These are phyloP conservation scores for Fusarium sp. DNA, from an alignment of 2,329 filamentous ascomycete species.

Conservation along the genomic window DNA sequence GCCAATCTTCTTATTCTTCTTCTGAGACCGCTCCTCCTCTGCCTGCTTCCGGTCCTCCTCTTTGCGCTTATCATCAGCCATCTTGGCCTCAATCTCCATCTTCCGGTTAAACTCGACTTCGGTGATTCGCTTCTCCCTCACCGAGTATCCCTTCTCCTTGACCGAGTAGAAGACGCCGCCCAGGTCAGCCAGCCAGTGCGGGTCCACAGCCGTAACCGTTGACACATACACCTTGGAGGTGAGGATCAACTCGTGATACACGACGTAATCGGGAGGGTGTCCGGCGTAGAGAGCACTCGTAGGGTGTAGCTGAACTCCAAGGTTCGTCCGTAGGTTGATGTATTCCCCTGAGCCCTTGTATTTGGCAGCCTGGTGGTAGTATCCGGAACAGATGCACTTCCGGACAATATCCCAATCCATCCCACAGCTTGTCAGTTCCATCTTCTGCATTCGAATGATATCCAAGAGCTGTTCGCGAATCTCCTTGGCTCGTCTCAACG, in stretches of 20 bases:
- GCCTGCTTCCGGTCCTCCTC: conserved; percentile 65
- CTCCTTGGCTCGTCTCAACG: conserved; percentile 87
- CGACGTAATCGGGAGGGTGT: conserved; percentile 93
- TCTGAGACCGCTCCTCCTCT: conserved; percentile 56
- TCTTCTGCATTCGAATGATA: conserved; percentile 93
- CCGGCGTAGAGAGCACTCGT: conserved; percentile 94
- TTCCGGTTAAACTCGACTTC: conserved; percentile 92
- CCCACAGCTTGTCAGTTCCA: conserved; percentile 85
- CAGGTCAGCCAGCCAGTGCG: conserved; percentile 95
- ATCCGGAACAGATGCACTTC: conserved; percentile 96
- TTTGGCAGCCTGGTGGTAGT: conserved; percentile 96
- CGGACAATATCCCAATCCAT: conserved; percentile 97
- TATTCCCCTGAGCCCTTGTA: conserved; percentile 98
- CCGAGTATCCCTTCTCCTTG: conserved; percentile 96
- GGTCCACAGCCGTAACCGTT: conserved; percentile 93
- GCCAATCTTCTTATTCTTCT: conserved; percentile 51
- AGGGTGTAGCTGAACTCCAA: conserved; percentile 92
- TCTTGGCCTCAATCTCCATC: conserved; percentile 92
- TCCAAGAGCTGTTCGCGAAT: conserved; percentile 92
- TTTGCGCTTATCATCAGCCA: conserved; percentile 81
- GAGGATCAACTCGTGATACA: conserved; percentile 97
- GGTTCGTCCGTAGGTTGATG: conserved; percentile 92
- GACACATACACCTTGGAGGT: conserved; percentile 99
- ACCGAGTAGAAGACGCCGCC: conserved; percentile 97
- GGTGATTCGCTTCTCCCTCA: conserved; percentile 81